Percentiles rank a stretch among this genome's conserved stretches.
Conservation (phyloP, 2,329 filamentous ascomycete genomes). For the Diaporthe citriasiana region DNA sequence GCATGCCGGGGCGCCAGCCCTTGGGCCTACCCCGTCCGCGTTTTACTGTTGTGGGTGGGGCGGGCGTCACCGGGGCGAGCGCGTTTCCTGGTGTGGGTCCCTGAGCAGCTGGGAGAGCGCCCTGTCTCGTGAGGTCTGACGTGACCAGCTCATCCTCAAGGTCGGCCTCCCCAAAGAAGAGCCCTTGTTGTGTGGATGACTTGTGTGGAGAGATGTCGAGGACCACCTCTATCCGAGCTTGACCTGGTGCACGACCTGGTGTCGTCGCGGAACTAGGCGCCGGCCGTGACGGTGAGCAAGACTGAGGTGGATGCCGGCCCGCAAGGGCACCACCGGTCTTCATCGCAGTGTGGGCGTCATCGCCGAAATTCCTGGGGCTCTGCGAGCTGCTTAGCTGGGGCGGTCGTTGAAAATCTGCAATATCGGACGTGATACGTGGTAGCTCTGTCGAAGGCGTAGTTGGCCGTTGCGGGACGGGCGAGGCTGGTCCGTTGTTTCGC, state of each 20-base stretch:
- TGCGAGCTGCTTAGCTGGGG: neutral
- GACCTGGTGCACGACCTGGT: slow-evolving; percentile 20
- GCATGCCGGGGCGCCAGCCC: slow-evolving; percentile 43
- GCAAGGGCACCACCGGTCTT: neutral
- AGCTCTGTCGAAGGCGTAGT: slow-evolving; percentile 19
- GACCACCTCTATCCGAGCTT: slow-evolving; percentile 40
- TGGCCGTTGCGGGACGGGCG: slow-evolving; percentile 16
- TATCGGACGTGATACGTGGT: slow-evolving; percentile 29
- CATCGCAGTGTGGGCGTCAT: neutral
- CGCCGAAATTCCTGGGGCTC: neutral
- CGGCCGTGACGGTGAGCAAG: neutral
- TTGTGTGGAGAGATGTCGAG: slow-evolving; percentile 33
- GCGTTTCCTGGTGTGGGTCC: neutral
- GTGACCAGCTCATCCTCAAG: slow-evolving; percentile 29
- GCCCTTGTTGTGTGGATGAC: neutral
- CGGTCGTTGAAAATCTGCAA: slow-evolving; percentile 4
- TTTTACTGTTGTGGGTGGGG: slow-evolving; percentile 23
- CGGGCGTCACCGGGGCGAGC: slow-evolving; percentile 5
- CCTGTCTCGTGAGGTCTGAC: neutral
- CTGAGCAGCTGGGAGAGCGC: neutral
- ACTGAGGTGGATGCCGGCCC: neutral
- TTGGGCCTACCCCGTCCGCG: slow-evolving; percentile 41
- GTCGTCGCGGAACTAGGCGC: neutral
- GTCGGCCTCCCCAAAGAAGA: slow-evolving; percentile 23
- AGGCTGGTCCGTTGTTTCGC: slow-evolving; percentile 23